Conservation (phyloP, 306 rosid species). For the Medicago ruthenica region DNA sequence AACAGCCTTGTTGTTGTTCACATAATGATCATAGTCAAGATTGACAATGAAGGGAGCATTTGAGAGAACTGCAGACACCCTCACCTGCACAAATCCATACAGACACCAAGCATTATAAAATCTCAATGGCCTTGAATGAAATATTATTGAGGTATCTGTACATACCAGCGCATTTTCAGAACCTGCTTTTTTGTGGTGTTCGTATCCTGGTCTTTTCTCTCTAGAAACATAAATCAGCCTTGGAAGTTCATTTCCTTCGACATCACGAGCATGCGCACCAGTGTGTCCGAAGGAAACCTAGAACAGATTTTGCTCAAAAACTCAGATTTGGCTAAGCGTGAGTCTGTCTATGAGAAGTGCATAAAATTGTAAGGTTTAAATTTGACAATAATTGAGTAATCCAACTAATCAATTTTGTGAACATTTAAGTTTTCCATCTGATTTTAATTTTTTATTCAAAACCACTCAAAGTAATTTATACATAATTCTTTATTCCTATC, state of each 20-base stretch:
- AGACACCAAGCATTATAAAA: no score
- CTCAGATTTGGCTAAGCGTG: neutral
- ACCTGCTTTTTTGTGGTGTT: no score
- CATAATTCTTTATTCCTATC: constrained; percentile 10
- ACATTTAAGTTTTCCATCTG: neutral
- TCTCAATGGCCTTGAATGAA: no score
- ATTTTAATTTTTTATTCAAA: neutral
- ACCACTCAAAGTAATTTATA: constrained; percentile 15
- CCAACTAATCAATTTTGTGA: constrained; percentile 1
- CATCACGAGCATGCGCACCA: constrained; percentile 85
- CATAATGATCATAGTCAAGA: no score
- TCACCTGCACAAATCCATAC: no score
- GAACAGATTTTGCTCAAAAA: constrained; percentile 27
- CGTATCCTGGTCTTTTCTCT: no score
- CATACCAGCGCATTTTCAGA: no score
- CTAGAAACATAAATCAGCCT: no score
- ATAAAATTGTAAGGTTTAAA: neutral
- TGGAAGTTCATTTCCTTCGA: constrained; percentile 89
- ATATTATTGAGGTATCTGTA: no score
- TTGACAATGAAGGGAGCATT: no score
- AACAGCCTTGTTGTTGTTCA: no score
- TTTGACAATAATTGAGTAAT: constrained; percentile 30
- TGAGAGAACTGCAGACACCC: no score
- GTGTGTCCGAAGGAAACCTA: constrained; percentile 92
- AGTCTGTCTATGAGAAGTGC: constrained; percentile 18